Evolutionary conservation across 2,329 filamentous ascomycete genomes (phyloP), one percentile per base, ranked within the genome.

Genomic region (Ophiobolus disseminans): DNA sequence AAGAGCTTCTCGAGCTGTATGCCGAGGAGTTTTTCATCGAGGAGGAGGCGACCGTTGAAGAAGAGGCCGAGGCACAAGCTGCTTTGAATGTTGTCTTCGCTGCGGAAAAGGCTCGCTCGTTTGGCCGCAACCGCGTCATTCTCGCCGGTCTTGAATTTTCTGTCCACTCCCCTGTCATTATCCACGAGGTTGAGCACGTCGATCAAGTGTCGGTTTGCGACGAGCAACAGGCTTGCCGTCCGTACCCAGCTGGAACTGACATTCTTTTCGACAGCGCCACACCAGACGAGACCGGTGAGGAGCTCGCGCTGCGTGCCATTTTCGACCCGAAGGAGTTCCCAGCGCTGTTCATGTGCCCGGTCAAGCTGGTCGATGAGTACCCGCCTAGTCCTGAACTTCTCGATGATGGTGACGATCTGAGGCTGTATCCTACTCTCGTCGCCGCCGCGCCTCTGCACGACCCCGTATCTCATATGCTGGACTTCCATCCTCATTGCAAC

Each of bases 241-340:
- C 21, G 4, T 26, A 38, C 20, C 16, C 22, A 38, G 36, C 36
- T 38, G 20, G 21, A 8, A 25, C 36, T 14, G 17, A 20, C 23
- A 34, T 46, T 20, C 30, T 52, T 10, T 52, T 52, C 21, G 49
- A 48, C 31, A 34, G 30, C 3, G 40, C 34, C 2, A 35, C 21
- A 8, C 43, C 38, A 0, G 13, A 32, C 22, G 22, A 28, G 2
- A 35, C 19, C 13, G 32, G 34, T 13, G 43, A 37, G 17, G 32
- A 42, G 17, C 11, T 42, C 23, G 30, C n/a, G 2, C 10, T 19
- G 13, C 22, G 42, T 17, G 41, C 34, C 14, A n/a, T 19, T 1
- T 40, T 40, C 44, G 7, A 16, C 17, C 36, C 36, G 13, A 11
- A 2, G 6, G 36, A 39, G 13, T 13, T 16, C 2, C 13, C 9